phyloP scores from a whole-genome alignment of 2,329 filamentous ascomycete genomes.

The Apiospora hydei region DNA sequence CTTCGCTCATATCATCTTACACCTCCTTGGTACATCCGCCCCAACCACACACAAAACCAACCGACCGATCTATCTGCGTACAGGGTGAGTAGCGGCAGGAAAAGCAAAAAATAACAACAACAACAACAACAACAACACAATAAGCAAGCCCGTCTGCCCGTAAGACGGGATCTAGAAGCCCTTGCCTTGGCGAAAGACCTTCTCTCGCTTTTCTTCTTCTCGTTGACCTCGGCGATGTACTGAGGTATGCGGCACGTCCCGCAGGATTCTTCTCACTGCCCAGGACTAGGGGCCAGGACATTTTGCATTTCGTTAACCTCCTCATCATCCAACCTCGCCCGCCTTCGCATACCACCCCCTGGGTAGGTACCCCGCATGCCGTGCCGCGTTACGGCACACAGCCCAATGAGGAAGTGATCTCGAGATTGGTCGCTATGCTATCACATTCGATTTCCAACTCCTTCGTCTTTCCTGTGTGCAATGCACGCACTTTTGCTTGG shows the following conservation, averaged over 20 bases:
- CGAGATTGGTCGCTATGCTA: background rate
- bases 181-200: background rate
- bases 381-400: slow-evolving; percentile 9
- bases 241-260: background rate
- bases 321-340: slow-evolving; percentile 4
- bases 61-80: background rate
- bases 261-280: background rate
- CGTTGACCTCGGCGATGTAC: background rate
- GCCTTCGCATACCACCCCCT: background rate
- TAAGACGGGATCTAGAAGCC: background rate
- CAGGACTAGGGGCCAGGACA: background rate
- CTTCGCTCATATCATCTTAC: background rate
- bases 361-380: slow-evolving; percentile 12
- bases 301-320: background rate
- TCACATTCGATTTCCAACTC: background rate
- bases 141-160: background rate
- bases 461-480: background rate
- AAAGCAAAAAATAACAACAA: no score
- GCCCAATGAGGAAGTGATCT: slow-evolving; percentile 6
- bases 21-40: background rate
- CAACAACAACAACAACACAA: no score
- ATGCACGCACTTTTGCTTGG: background rate
- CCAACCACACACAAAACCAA: background rate
- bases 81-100: background rate
- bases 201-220: background rate